Base-by-base conservation (phyloP, 345 rosid species). In the Nephelium lappaceum region DNA sequence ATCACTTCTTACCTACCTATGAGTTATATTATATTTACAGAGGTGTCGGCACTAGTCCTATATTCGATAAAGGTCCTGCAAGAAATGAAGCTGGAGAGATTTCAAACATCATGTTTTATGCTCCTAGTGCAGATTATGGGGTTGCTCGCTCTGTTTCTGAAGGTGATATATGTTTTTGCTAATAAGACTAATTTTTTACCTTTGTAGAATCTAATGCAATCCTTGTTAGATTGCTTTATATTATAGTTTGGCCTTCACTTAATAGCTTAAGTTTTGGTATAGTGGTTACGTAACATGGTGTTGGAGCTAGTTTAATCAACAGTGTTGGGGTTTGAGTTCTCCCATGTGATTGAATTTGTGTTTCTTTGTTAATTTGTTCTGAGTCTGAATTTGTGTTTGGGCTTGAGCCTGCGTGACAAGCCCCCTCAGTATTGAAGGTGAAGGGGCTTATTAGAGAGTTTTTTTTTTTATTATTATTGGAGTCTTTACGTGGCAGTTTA, bases 111-210 rank as follows among this genome's bases (percentile, higher is more conserved):
- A 60, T 83, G 76, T 78, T 77, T 72, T 81, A 78, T 70, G 82
- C 80, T 75, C 69, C 81, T 7, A 74, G 64, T 60, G 41, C 45
- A 24, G 67, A 77, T 45, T 85, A 84, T 72, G 88, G 83, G 67
- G 76, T 64, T 72, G 74, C 78, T 82, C 81, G 87, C 71, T 55
- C 84, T 69, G 79, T 49, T 39, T 78, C 84, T 77, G 90, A 84
- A 80, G 96, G 93, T 92, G 80, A 79, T 77, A 16, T 67, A 53
- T 78, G 65, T 77, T 68, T 72, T 57, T n/a, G 19, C 24, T 41
- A 67, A 42, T 55, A 49, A 74, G 78, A 45, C 64, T 25, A 66
- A 42, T 69, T 74, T 65, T 25, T 79, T 45, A 64, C 63, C 63
- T 62, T 68, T 69, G 5, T 72, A 47, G 31, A 80, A 67, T 81